Conservation (phyloP, 805 yeast species). For the Metschnikowia colocasiae region DNA sequence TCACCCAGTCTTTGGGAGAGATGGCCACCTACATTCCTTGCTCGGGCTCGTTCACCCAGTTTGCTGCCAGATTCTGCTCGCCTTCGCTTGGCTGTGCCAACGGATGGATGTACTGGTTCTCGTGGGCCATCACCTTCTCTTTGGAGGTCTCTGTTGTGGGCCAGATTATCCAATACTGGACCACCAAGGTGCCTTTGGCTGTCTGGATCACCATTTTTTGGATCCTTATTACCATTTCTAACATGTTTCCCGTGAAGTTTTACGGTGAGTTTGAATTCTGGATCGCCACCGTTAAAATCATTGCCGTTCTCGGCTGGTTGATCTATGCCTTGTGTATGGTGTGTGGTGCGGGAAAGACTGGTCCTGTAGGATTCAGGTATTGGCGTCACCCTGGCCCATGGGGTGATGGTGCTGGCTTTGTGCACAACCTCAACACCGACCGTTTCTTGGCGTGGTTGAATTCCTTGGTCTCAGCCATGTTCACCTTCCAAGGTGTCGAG, state of each 20-base stretch:
- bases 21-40: slow-evolving; percentile 78
- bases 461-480: slow-evolving; percentile 69
- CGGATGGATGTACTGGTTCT: slow-evolving; percentile 73
- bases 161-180: slow-evolving; percentile 61
- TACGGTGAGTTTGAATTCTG: slow-evolving; percentile 79
- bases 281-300: slow-evolving; percentile 62
- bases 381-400: slow-evolving; percentile 80
- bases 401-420: slow-evolving; percentile 57
- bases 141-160: slow-evolving; percentile 71
- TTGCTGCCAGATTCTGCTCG: slow-evolving; percentile 62
- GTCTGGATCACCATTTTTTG: slow-evolving; percentile 72
- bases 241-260: slow-evolving; percentile 63
- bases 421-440: slow-evolving; percentile 46
- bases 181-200: slow-evolving; percentile 61
- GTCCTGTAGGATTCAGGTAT: slow-evolving; percentile 74
- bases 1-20: slow-evolving; percentile 72
- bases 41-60: slow-evolving; percentile 65
- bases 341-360: slow-evolving; percentile 66
- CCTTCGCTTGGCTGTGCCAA: slow-evolving; percentile 72
- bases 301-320: slow-evolving; percentile 69
- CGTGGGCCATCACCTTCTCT: slow-evolving; percentile 76
- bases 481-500: slow-evolving; percentile 79
- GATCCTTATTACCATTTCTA: slow-evolving; percentile 49
- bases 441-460: slow-evolving; percentile 68
- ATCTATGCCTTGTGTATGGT: slow-evolving; percentile 67